Evolutionary conservation across 2,329 filamentous ascomycete species (phyloP).

Genomic region (Fusarium graminum): DNA sequence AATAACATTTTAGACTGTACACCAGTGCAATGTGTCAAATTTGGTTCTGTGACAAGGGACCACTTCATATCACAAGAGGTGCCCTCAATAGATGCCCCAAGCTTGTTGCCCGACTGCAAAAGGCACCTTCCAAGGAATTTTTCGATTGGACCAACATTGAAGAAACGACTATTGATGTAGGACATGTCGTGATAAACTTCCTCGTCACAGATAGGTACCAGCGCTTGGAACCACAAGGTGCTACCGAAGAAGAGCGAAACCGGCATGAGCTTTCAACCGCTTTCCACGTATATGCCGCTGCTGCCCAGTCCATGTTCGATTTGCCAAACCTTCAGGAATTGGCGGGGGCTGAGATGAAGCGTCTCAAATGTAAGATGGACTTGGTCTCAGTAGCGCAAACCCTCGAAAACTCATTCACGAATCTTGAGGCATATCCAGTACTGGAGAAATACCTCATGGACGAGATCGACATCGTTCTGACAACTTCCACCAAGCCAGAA

Average conservation of each 20-base stretch:
- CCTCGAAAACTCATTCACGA: background rate
- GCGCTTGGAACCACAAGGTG: background rate
- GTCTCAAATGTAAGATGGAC: background rate
- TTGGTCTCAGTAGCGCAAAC: background rate
- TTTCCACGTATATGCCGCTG: constrained; percentile 3
- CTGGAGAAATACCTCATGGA: background rate
- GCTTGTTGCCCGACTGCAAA: background rate
- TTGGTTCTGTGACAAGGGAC: background rate
- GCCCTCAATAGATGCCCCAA: constrained; percentile 7
- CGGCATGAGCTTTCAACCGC: constrained; percentile 13
- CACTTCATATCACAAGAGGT: background rate
- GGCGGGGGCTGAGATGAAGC: background rate
- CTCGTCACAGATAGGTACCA: constrained; percentile 6
- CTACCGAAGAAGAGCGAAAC: background rate
- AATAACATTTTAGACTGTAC: fast-evolving
- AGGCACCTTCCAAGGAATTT: background rate
- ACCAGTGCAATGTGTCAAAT: background rate
- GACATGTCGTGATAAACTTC: constrained; percentile 12
- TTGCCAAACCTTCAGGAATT: background rate
- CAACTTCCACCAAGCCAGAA: background rate
- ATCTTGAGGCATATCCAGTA: background rate
- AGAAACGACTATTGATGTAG: constrained; percentile 1
- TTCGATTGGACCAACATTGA: background rate
- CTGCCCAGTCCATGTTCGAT: background rate
- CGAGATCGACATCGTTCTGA: background rate